Conservation (phyloP, 441 rosid species). For the Theobroma grandiflorum region DNA sequence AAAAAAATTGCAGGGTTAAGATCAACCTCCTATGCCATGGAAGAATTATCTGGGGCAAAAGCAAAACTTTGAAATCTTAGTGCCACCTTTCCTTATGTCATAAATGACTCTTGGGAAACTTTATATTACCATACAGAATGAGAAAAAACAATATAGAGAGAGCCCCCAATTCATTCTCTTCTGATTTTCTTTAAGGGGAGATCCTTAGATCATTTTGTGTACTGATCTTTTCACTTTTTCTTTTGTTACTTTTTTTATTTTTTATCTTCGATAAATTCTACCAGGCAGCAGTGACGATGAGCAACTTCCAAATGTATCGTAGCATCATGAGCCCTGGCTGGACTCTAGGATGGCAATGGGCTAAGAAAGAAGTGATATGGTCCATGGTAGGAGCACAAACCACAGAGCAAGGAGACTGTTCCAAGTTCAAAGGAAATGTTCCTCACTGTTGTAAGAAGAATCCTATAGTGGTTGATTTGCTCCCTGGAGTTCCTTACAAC, state of each 20-base stretch:
- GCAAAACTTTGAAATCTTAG: neutral
- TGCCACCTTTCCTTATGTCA: no score
- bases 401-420: constrained; percentile 81
- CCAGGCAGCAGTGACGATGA: constrained; percentile 65
- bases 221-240: neutral
- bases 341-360: constrained; percentile 75
- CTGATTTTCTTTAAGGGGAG: neutral
- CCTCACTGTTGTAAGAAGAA: constrained; percentile 70
- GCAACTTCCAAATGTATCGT: constrained; percentile 66
- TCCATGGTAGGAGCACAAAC: constrained; percentile 72
- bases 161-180: neutral
- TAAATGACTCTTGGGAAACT: no score
- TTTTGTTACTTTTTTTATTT: neutral
- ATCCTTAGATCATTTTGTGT: neutral
- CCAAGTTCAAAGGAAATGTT: constrained; percentile 66
- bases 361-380: constrained; percentile 76
- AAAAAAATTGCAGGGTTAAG: neutral
- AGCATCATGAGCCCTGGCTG: constrained; percentile 70
- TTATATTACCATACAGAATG: no score
- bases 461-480: constrained; percentile 66
- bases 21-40: no score
- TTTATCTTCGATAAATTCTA: neutral
- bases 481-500: constrained; percentile 75
- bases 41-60: neutral
- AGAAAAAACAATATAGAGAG: no score